Evolutionary conservation across 306 rosid genomes (phyloP).

Genomic region (Astragalus membranaceus): DNA sequence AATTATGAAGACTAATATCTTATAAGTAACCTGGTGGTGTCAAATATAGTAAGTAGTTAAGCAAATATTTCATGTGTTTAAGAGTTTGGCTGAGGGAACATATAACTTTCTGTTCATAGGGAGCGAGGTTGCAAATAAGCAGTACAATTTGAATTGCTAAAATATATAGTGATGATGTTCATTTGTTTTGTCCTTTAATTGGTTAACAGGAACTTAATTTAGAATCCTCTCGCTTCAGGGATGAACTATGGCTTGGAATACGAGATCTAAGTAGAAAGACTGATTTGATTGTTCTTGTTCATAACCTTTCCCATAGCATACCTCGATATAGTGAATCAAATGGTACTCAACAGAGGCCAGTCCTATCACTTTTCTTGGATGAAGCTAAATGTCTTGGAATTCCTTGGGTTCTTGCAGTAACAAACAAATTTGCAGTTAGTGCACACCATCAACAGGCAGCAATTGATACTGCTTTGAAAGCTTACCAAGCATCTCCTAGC

Average conservation of each 20-base stretch:
- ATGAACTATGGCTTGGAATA: conserved; percentile 84
- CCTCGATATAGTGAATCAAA: conserved; percentile 57
- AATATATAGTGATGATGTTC: not conserved
- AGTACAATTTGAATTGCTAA: not conserved
- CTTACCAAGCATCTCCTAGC: conserved; percentile 68
- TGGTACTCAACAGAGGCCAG: conserved; percentile 58
- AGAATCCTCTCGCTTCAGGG: conserved; percentile 66
- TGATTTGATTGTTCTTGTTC: conserved; percentile 86
- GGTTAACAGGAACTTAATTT: conserved; percentile 56
- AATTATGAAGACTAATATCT: not conserved
- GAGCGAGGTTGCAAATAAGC: not conserved
- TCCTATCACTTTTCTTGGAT: conserved; percentile 74
- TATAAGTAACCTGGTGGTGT: not conserved
- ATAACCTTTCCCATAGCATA: conserved; percentile 86
- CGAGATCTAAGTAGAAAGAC: conserved; percentile 78
- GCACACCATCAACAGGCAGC: conserved; percentile 85
- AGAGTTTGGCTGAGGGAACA: not conserved
- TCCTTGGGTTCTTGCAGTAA: conserved; percentile 96
- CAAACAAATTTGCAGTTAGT: conserved; percentile 92
- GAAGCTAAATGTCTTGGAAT: conserved; percentile 96
- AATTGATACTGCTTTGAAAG: conserved; percentile 67
- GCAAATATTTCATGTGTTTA: not conserved
- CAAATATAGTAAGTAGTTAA: not conserved
- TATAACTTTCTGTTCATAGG: not conserved
- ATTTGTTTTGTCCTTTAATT: not conserved